A percentile compares a stretch with the other conserved stretches of the same genome.
phyloP scores from a whole-genome alignment of 257 asterid genomes.

The Fraxinus quadrangulata region DNA sequence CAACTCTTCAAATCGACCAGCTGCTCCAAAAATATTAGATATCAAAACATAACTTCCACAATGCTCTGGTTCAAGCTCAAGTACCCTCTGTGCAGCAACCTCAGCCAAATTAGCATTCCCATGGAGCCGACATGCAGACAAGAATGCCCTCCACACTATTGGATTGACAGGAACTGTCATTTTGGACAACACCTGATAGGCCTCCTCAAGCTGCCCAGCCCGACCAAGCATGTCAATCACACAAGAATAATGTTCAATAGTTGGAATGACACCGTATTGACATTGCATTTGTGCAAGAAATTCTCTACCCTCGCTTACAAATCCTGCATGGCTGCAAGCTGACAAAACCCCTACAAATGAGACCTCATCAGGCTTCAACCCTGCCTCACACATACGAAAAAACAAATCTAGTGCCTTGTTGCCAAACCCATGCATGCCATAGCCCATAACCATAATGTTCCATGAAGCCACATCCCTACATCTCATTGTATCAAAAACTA shows the following conservation, averaged over 20 bases:
- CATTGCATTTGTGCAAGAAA: conserved; percentile 62
- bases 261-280: conserved; percentile 53
- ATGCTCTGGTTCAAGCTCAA: conserved; percentile 69
- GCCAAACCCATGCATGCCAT: too few relatives aligned
- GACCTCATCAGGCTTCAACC: conserved; percentile 65
- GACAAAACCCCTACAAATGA: conserved; percentile 76
- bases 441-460: conserved; percentile 84
- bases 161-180: conserved; percentile 69
- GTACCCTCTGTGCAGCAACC: conserved; percentile 54
- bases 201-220: conserved; percentile 69
- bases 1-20: conserved; percentile 71
- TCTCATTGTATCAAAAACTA: conserved; percentile 54
- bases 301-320: conserved; percentile 53
- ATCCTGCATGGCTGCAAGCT: conserved; percentile 87
- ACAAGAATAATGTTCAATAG: conserved; percentile 73
- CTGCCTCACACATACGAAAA: conserved; percentile 50
- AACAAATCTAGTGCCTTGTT: conserved; percentile 68
- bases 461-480: conserved; percentile 75
- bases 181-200: conserved; percentile 55
- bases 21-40: conserved; percentile 76
- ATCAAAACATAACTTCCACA: conserved; percentile 78
- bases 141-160: conserved; percentile 77
- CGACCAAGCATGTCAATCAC: conserved; percentile 88
- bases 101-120: conserved; percentile 64
- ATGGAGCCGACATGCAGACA: conserved; percentile 76